These are phyloP conservation scores for Salvia hispanica DNA, from an alignment of 257 asterid species.

Conservation along the genomic window DNA sequence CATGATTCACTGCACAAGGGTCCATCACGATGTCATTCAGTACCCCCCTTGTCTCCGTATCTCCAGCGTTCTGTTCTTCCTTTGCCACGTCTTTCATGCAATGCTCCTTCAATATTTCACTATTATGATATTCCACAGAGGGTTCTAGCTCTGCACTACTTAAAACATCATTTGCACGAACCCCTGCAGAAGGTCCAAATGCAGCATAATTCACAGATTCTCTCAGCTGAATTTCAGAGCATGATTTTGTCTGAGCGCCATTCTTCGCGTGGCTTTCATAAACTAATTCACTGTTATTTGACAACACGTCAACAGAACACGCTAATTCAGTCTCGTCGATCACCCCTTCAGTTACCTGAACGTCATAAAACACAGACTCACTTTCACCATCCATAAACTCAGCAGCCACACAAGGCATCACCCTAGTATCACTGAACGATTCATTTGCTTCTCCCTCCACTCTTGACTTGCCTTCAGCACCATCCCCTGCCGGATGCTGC, in stretches of 20 bases:
- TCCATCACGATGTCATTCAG: conserved; percentile 30
- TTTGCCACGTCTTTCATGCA: conserved; percentile 20
- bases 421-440: conserved; percentile 27
- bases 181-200: too few species aligned
- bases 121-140: conserved; percentile 22
- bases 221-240: conserved; percentile 28
- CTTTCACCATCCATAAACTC: conserved; percentile 27
- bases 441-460: conserved; percentile 40
- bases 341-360: conserved; percentile 26
- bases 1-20: conserved; percentile 34
- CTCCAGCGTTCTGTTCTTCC: conserved; percentile 39
- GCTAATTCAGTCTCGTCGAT: conserved; percentile 32
- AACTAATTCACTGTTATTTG: conserved; percentile 34
- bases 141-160: conserved; percentile 33
- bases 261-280: conserved; percentile 40
- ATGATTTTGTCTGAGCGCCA: conserved; percentile 36
- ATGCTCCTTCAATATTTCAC: neutral
- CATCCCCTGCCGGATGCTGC: conserved; percentile 34
- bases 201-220: conserved; percentile 22
- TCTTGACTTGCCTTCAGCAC: conserved; percentile 38
- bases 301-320: conserved; percentile 27
- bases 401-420: conserved; percentile 25
- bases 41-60: conserved; percentile 35
- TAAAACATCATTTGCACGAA: conserved; percentile 8
- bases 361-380: conserved; percentile 22